Conservation (phyloP, 2,329 filamentous ascomycete species). For the Ploettnerulaceae sp. region DNA sequence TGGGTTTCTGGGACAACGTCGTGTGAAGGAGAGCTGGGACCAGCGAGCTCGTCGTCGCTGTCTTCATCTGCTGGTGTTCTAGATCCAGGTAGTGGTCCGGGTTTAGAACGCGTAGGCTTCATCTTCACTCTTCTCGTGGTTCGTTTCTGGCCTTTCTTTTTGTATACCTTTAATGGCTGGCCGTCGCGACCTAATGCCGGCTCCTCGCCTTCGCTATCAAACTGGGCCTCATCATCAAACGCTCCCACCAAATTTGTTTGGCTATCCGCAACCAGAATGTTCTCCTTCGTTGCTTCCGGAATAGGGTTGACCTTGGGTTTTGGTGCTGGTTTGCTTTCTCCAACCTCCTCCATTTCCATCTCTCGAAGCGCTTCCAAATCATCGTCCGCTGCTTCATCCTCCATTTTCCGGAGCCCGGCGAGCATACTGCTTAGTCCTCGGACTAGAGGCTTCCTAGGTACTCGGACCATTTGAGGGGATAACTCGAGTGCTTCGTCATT, state of each 20-base stretch:
- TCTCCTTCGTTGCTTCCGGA: conserved; percentile 26
- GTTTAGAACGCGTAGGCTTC: conserved; percentile 47
- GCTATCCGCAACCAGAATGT: conserved; percentile 41
- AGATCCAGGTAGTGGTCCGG: conserved; percentile 40
- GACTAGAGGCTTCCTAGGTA: conserved; percentile 58
- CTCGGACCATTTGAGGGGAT: conserved; percentile 41
- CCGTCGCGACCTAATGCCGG: conserved; percentile 47
- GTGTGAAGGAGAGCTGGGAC: conserved; percentile 4
- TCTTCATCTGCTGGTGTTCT: conserved; percentile 37
- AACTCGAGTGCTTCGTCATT: conserved; percentile 46
- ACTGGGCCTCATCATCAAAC: conserved; percentile 58
- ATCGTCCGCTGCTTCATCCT: conserved; percentile 66
- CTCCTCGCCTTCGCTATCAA: conserved; percentile 50
- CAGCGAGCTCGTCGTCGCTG: conserved; percentile 32
- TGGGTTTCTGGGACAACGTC: conserved; percentile 26
- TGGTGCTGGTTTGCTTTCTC: conserved; percentile 14
- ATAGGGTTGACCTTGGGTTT: conserved; percentile 20
- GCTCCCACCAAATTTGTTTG: conserved; percentile 47
- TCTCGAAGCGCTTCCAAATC: conserved; percentile 72
- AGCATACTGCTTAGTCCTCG: conserved; percentile 71
- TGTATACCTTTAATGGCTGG: conserved; percentile 59
- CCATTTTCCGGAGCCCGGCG: conserved; percentile 61
- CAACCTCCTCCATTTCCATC: conserved; percentile 49
- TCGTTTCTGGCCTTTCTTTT: conserved; percentile 81
- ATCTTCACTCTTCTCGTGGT: conserved; percentile 68